A percentile compares a stretch with the other conserved stretches of the same genome.
Evolutionary conservation across 163 green algal genomes (phyloP).

Genomic region (Picocystis sp.): DNA sequence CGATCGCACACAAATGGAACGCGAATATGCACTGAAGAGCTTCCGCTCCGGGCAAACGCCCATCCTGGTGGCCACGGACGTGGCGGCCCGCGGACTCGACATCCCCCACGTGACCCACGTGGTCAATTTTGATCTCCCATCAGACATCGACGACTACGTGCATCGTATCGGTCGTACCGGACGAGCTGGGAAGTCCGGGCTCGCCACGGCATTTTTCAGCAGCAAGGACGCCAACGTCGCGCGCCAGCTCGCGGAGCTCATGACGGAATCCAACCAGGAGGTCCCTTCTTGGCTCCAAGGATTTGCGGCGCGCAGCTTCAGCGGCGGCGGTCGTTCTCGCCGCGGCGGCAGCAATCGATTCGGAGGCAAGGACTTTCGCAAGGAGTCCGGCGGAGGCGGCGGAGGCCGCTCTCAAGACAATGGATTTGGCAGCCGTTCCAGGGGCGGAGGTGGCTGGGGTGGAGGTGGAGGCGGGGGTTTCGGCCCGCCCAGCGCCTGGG

Average conservation of each 20-base stretch:
- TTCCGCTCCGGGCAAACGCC: constrained; percentile 81
- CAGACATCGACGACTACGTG: constrained; percentile 97
- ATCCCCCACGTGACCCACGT: constrained; percentile 91
- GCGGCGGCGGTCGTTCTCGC: constrained; percentile 16
- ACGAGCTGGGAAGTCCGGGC: constrained; percentile 66
- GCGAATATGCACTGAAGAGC: constrained; percentile 71
- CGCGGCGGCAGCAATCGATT: constrained; percentile 55
- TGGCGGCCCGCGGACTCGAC: constrained; percentile 35
- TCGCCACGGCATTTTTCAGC: constrained; percentile 66
- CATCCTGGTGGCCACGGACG: constrained; percentile 93
- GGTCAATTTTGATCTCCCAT: constrained; percentile 78
- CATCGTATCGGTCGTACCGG: constrained; percentile 86
- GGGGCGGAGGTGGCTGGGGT: constrained; percentile 10
- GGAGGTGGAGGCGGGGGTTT: constrained; percentile 8
- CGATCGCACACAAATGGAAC: constrained; percentile 87
- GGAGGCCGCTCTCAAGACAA: not conserved
- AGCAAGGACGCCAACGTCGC: constrained; percentile 56
- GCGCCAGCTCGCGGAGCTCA: constrained; percentile 31
- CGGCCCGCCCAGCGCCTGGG: too few relatives aligned
- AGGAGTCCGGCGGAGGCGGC: constrained; percentile 30
- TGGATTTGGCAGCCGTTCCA: too few relatives aligned
- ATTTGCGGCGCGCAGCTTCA: constrained; percentile 38
- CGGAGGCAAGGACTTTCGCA: constrained; percentile 77
- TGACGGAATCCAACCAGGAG: constrained; percentile 82
- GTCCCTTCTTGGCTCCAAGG: constrained; percentile 72